phyloP scores from a whole-genome alignment of 2,329 filamentous ascomycete species.

The Cytospora mali region DNA sequence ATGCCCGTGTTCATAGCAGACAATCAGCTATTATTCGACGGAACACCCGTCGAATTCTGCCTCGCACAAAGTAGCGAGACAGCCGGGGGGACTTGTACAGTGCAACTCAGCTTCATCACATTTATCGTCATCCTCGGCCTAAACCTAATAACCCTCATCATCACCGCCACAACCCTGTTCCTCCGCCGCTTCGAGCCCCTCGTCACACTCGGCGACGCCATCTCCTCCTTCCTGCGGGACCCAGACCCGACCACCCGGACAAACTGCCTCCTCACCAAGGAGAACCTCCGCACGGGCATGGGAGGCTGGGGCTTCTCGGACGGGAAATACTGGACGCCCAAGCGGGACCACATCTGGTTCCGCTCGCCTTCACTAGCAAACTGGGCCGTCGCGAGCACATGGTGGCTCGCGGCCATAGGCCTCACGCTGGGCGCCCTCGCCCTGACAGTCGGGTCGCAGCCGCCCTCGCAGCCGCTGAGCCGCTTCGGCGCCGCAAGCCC shows the following conservation, averaged over 20 bases:
- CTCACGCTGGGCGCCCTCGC: slow-evolving; percentile 46
- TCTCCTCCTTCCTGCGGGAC: slow-evolving; percentile 52
- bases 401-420: slow-evolving; percentile 43
- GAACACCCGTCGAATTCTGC: slow-evolving; percentile 37
- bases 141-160: slow-evolving; percentile 43
- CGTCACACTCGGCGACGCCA: slow-evolving; percentile 53
- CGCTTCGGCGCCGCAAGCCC: slow-evolving; percentile 44
- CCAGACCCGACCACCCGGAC: slow-evolving; percentile 48
- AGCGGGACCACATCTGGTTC: slow-evolving; percentile 47
- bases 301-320: slow-evolving; percentile 48
- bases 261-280: slow-evolving; percentile 50
- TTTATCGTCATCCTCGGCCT: slow-evolving; percentile 47
- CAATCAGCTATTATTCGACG: slow-evolving; percentile 31
- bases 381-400: slow-evolving; percentile 45
- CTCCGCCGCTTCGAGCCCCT: slow-evolving; percentile 45
- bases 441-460: slow-evolving; percentile 33
- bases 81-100: slow-evolving; percentile 38
- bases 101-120: slow-evolving; percentile 48
- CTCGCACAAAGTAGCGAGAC: slow-evolving; percentile 34
- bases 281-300: slow-evolving; percentile 45
- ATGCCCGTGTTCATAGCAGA: slow-evolving; percentile 17
- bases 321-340: slow-evolving; percentile 47
- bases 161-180: slow-evolving; percentile 37
- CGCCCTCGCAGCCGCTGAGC: slow-evolving; percentile 33
- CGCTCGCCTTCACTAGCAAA: slow-evolving; percentile 45